These are phyloP conservation scores for Escallonia rubra DNA, from an alignment of 129 eudicot genomes.

Conservation along the genomic window DNA sequence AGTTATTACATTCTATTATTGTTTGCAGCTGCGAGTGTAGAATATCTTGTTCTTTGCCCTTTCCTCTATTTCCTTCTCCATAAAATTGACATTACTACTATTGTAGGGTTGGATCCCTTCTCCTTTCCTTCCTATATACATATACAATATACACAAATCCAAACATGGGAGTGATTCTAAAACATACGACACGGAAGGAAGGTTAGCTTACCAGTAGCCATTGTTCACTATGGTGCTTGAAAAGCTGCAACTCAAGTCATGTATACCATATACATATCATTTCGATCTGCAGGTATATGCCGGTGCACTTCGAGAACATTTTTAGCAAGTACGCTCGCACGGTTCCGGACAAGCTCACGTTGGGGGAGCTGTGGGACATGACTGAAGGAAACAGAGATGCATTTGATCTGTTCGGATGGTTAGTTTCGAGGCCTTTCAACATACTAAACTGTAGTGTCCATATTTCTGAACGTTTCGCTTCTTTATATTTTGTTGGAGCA, in stretches of 20 bases:
- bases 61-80: no score
- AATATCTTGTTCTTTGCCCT: no score
- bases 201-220: constrained; percentile 27
- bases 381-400: constrained; percentile 70
- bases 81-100: neutral
- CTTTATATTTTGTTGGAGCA: neutral
- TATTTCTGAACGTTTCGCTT: neutral
- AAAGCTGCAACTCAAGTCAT: neutral
- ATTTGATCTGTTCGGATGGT: constrained; percentile 51
- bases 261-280: neutral
- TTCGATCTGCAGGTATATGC: constrained; percentile 56
- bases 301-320: constrained; percentile 68
- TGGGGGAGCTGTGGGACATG: constrained; percentile 79
- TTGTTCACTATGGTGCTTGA: neutral
- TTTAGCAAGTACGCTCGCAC: constrained; percentile 81
- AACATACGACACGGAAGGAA: constrained; percentile 78
- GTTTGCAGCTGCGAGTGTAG: no score
- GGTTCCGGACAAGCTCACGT: constrained; percentile 60
- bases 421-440: neutral
- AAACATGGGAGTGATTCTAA: constrained; percentile 89
- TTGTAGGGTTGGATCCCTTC: constrained; percentile 85
- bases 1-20: no score
- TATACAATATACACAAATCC: constrained; percentile 63
- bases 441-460: neutral
- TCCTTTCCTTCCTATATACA: constrained; percentile 60